Evolutionary conservation across 306 rosid genomes (phyloP).

Genomic region (Pterocarpus macrocarpus): DNA sequence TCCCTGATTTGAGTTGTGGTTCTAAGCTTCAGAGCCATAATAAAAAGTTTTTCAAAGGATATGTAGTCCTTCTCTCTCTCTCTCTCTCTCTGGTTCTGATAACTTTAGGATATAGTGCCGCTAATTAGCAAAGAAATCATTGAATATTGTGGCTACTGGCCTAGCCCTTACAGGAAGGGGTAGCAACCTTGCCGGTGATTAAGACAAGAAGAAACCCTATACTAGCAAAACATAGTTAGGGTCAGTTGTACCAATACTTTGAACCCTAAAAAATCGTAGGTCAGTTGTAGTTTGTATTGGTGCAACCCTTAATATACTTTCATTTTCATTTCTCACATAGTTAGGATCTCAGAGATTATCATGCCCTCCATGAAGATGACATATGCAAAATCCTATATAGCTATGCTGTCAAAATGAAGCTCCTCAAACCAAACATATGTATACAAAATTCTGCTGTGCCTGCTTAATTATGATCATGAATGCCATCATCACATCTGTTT

Average conservation of each 20-base stretch:
- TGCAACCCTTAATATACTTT: background rate
- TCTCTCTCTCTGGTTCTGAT: no score
- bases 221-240: background rate
- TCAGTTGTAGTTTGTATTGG: background rate
- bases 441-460: slow-evolving; percentile 10
- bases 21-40: background rate
- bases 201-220: slow-evolving; percentile 40
- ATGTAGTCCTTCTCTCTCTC: no score
- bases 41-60: background rate
- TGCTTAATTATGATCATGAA: slow-evolving; percentile 17
- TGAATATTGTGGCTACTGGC: background rate
- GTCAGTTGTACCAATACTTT: background rate
- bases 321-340: background rate
- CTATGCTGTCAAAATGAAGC: slow-evolving; percentile 18
- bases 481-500: background rate
- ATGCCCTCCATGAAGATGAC: background rate
- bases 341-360: background rate
- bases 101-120: background rate
- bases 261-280: background rate
- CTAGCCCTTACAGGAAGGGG: background rate
- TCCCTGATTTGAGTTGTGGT: background rate
- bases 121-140: no score
- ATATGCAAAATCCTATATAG: slow-evolving; percentile 4
- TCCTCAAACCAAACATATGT: slow-evolving; percentile 4
- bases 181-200: background rate